phyloP scores from a whole-genome alignment of 768 basidiomycete genomes.

The Tephrocybe sp. region DNA sequence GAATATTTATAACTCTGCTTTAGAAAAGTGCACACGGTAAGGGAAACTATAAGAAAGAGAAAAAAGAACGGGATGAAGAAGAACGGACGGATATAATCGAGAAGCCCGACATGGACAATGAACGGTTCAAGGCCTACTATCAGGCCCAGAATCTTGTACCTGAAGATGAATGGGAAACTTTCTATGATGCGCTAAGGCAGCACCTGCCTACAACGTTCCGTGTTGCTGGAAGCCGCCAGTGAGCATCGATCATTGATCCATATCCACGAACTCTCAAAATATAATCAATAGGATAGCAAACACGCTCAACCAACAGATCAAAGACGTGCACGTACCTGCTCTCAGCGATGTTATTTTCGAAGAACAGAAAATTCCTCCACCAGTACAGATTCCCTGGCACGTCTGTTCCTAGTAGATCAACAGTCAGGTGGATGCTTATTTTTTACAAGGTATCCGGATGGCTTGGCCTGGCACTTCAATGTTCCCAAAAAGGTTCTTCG shows the following conservation, averaged over 20 bases:
- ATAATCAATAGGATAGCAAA: constrained; percentile 50
- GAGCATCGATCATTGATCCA: constrained; percentile 19
- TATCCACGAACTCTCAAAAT: constrained; percentile 6
- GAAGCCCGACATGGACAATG: constrained; percentile 68
- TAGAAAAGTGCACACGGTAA: constrained; percentile 1
- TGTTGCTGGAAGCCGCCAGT: constrained; percentile 88
- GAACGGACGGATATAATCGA: constrained; percentile 54
- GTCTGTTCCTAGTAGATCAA: constrained; percentile 14
- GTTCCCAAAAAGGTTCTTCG: constrained; percentile 87
- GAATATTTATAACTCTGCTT: background rate
- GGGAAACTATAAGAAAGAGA: background rate
- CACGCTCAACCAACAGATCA: constrained; percentile 79
- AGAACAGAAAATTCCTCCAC: constrained; percentile 72
- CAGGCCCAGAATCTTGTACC: constrained; percentile 73
- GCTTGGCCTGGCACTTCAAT: constrained; percentile 96
- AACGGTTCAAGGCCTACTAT: constrained; percentile 68
- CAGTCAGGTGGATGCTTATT: constrained; percentile 9
- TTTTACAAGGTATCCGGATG: constrained; percentile 80
- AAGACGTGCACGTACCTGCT: constrained; percentile 73
- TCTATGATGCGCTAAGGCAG: constrained; percentile 61
- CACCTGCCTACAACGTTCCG: constrained; percentile 94
- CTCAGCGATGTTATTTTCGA: constrained; percentile 76
- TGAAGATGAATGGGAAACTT: constrained; percentile 76
- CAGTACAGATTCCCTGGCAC: constrained; percentile 84
- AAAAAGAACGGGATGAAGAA: constrained; percentile 20